These are phyloP conservation scores for Trichopus zeylanicus DNA, from an alignment of 116 monocot species.

Conservation along the genomic window DNA sequence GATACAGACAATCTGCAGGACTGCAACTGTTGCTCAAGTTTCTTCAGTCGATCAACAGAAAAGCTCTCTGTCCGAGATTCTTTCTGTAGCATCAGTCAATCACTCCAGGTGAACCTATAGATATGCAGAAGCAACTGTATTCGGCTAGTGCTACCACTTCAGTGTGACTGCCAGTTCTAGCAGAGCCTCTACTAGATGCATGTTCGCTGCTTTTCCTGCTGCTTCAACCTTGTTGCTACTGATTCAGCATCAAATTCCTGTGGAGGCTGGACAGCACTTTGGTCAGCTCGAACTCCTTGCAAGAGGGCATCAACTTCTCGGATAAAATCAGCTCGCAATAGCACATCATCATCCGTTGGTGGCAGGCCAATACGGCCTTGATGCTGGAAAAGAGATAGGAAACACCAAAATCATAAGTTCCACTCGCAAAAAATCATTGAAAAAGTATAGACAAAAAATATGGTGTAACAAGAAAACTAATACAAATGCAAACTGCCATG, in stretches of 20 bases:
- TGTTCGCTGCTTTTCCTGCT: constrained; percentile 70
- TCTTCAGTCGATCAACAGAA: too few species aligned
- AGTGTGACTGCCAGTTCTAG: constrained; percentile 67
- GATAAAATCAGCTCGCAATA: constrained; percentile 76
- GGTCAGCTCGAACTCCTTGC: constrained; percentile 56
- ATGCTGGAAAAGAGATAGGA: constrained; percentile 25
- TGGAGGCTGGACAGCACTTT: constrained; percentile 11
- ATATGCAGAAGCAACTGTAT: too few species aligned
- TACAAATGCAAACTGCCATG: too few species aligned
- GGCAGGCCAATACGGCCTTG: constrained; percentile 58
- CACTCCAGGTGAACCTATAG: too few species aligned
- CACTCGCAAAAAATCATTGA: too few species aligned
- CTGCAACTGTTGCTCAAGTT: too few species aligned
- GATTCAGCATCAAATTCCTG: constrained; percentile 71
- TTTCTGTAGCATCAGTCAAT: too few species aligned
- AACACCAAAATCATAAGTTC: neutral
- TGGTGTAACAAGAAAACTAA: too few species aligned
- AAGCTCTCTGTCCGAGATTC: too few species aligned
- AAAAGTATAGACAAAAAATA: too few species aligned
- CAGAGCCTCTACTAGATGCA: constrained; percentile 53
- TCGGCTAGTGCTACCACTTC: constrained; percentile 64
- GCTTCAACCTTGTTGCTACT: constrained; percentile 69
- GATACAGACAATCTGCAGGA: too few species aligned
- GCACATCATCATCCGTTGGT: constrained; percentile 49
- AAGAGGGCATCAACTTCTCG: constrained; percentile 70